Percentiles rank a stretch among this genome's conserved stretches.
Evolutionary conservation across 768 basidiomycete species (phyloP).

Genomic region (Pisolithus sp.): DNA sequence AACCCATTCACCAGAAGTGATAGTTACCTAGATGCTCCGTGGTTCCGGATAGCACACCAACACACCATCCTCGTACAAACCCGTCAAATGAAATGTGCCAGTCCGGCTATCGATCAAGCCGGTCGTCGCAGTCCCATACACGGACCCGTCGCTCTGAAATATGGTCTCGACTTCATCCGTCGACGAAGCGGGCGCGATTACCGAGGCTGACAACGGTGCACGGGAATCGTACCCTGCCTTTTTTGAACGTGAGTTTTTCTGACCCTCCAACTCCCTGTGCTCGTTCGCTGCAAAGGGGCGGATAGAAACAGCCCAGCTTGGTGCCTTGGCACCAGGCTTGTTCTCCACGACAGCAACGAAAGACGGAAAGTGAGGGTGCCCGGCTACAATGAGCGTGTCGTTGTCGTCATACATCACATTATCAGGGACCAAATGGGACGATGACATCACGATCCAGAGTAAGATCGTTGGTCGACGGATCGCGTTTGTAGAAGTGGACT

Average conservation of each 20-base stretch:
- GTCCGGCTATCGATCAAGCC: constrained; percentile 44
- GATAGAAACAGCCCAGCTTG: constrained; percentile 58
- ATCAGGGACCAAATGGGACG: constrained; percentile 56
- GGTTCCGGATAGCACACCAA: constrained; percentile 40
- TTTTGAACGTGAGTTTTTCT: neutral
- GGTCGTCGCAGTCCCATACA: constrained; percentile 50
- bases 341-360: constrained; percentile 41
- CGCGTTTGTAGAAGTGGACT: constrained; percentile 48
- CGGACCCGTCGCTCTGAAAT: constrained; percentile 70
- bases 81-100: constrained; percentile 47
- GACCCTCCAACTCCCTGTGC: neutral
- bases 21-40: too few species aligned
- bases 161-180: constrained; percentile 49
- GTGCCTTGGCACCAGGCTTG: constrained; percentile 33
- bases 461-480: constrained; percentile 40
- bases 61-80: constrained; percentile 52
- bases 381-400: constrained; percentile 49
- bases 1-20: too few species aligned
- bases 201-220: constrained; percentile 44
- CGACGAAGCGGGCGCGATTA: constrained; percentile 31
- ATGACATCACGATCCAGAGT: constrained; percentile 31
- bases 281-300: constrained; percentile 11
- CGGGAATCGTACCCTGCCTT: constrained; percentile 31
- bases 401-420: constrained; percentile 51
- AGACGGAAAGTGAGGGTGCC: constrained; percentile 59